Evolutionary conservation across 495 filamentous ascomycete species (phyloP).

Genomic region (Neurospora sp.): DNA sequence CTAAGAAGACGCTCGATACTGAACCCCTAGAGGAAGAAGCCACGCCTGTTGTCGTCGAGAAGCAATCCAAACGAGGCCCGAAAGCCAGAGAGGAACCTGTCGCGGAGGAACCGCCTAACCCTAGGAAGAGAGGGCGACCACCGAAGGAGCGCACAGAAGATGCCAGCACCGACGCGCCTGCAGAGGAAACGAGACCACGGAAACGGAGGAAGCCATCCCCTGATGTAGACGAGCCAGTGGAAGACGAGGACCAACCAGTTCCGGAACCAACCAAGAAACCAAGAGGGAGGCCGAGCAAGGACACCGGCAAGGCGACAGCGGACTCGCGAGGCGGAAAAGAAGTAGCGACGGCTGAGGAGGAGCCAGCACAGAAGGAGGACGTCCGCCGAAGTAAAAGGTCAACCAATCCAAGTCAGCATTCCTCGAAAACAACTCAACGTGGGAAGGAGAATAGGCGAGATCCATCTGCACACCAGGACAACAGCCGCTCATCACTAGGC

Average conservation of each 20-base stretch:
- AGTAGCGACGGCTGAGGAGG: neutral
- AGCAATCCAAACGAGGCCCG: neutral
- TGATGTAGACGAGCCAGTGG: neutral
- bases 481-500: slow-evolving; percentile 11
- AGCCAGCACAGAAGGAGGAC: neutral
- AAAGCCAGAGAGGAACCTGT: neutral
- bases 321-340: neutral
- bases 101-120: neutral
- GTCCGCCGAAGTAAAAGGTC: slow-evolving; percentile 5
- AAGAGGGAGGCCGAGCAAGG: neutral
- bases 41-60: neutral
- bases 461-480: slow-evolving; percentile 2
- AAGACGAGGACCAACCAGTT: neutral
- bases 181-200: slow-evolving; percentile 5
- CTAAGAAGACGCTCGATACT: slow-evolving; percentile 1
- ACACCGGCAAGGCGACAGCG: neutral
- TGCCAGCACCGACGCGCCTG: neutral
- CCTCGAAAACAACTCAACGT: neutral
- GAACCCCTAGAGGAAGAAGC: slow-evolving; percentile 1
- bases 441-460: neutral
- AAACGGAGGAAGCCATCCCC: slow-evolving; percentile 8
- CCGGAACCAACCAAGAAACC: neutral
- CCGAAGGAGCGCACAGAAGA: neutral
- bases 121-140: slow-evolving; percentile 1
- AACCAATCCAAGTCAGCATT: neutral